Conservation (phyloP, 1,284 basidiomycete genomes). For the Cutaneotrichosporon mucoides region DNA sequence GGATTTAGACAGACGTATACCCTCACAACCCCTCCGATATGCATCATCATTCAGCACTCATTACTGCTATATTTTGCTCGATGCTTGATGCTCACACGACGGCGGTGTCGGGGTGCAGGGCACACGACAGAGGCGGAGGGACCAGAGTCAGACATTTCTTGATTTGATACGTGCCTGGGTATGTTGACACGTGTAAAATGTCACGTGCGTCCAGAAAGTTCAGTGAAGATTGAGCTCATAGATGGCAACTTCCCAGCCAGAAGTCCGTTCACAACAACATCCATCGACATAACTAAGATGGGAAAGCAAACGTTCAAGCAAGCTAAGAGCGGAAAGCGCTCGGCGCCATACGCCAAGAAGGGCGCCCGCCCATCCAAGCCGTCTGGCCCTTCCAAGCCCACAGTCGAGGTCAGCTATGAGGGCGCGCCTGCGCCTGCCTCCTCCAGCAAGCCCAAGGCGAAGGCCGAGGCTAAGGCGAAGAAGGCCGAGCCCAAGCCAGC, state of each 20-base stretch:
- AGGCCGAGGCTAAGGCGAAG: constrained; percentile 8
- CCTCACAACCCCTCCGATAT: constrained; percentile 9
- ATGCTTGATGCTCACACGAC: not conserved
- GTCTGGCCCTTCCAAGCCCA: constrained; percentile 26
- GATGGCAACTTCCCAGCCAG: too few relatives aligned
- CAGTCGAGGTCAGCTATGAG: constrained; percentile 41
- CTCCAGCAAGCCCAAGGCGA: not conserved
- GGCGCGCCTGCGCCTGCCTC: constrained; percentile 8
- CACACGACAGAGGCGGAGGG: too few relatives aligned
- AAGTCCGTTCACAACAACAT: too few relatives aligned
- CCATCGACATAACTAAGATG: constrained; percentile 15
- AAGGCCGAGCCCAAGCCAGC: too few relatives aligned
- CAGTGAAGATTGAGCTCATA: too few relatives aligned
- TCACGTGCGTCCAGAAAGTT: too few relatives aligned
- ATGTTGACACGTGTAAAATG: too few relatives aligned
- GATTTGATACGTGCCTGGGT: too few relatives aligned
- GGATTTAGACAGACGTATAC: constrained; percentile 8
- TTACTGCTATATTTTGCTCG: too few relatives aligned
- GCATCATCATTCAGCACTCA: constrained; percentile 13
- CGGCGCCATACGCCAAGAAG: constrained; percentile 18
- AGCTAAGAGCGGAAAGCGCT: constrained; percentile 15
- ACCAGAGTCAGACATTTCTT: too few relatives aligned
- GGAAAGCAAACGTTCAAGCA: constrained; percentile 29
- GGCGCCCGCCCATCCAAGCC: constrained; percentile 14
- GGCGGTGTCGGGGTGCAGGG: too few relatives aligned